Evolutionary conservation across 116 monocot species (phyloP), one percentile per base, ranked within the genome.

Genomic region (Trichopus zeylanicus): DNA sequence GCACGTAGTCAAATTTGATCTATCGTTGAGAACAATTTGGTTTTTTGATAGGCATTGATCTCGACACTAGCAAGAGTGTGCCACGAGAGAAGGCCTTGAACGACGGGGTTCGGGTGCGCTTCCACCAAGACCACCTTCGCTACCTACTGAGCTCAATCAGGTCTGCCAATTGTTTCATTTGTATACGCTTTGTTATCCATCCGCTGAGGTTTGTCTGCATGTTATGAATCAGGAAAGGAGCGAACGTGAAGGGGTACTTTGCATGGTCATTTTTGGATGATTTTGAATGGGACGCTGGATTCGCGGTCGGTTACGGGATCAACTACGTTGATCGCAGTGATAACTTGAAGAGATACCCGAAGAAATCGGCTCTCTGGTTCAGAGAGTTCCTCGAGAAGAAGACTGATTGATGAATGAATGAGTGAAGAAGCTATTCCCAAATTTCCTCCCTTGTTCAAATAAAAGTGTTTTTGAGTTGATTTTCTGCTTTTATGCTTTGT

Each of bases 11-110:
- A 48, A 48, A 16, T 48, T 18, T 5, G 6, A 48, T 6, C 48
- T 16, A 48, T 6, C 5, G n/a, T 48, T 48, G 6, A 48, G 12
- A 6, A 21, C 1, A 18, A 18, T 48, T 49, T 20, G 8, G 21
- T 22, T 49, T 8, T 19, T 7, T 49, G 16, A 15, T 29, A 72
- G 72, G 65, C 5, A 48, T 71, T 46, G 64, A 27, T 52, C 57
- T 57, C 29, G 0, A 23, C 8, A 71, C 51, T 31, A 56, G 48
- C 46, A 47, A 31, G 33, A 51, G 1, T n/a, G 4, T 49, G 22
- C 24, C 57, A 35, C 18, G 63, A 29, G 6, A 59, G 8, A 13
- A 59, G 23, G 59, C 59, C 19, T 31, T 59, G 11, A 7, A 59
- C 7, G 59, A 59, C 21, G 23, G 38, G 22, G 30, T 37, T 25